Evolutionary conservation across 306 rosid species (phyloP), one percentile per base, ranked within the genome.

Genomic region (Sophora flavescens): DNA sequence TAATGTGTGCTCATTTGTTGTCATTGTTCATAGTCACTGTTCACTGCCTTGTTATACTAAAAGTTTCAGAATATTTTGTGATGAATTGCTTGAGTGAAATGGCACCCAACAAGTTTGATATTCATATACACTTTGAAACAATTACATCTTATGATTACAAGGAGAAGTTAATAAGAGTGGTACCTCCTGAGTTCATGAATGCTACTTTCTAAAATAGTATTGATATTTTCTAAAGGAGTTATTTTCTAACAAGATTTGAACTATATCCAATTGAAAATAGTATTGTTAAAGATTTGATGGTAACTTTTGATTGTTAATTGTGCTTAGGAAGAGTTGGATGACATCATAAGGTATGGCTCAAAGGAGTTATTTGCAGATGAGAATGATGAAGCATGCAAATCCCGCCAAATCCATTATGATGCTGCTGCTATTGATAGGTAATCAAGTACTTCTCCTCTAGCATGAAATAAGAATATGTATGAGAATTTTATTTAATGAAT

Each of bases 361-460:
- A 90, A 89, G 88, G 99, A 95, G 88, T 88, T 95, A 86, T 95
- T 95, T 87, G 97, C 91, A 4, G 99, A 91, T 12, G 99, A 95
- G 86, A 84, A 92, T 86, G 99, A 95, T 59, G 99, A 95, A 87
- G 90, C 84, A 7, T 90, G 97, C 54, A 95, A 95, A 78, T 92
- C 99, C 69, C 91, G 99, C 75, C 99, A 95, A 82, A 95, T 95
- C 66, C 99, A 92, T 89, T 95, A 95, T 70, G 99, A 95, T 77
- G 97, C 88, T 70, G 88, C 97, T 60, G 95, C 99, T n/a, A 95
- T 95, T 18, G 93, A 92, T 66, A 92, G 97, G 99, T 95, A 79
- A 60, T 38, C 65, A 51, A 67, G 68, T 72, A 51, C 36, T 56
- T 42, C 15, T 69, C 6, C 22, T 59, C 62, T 54, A 67, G 11